Evolutionary conservation across 805 yeast genomes (phyloP).

Genomic region (Metschnikowia borealis): DNA sequence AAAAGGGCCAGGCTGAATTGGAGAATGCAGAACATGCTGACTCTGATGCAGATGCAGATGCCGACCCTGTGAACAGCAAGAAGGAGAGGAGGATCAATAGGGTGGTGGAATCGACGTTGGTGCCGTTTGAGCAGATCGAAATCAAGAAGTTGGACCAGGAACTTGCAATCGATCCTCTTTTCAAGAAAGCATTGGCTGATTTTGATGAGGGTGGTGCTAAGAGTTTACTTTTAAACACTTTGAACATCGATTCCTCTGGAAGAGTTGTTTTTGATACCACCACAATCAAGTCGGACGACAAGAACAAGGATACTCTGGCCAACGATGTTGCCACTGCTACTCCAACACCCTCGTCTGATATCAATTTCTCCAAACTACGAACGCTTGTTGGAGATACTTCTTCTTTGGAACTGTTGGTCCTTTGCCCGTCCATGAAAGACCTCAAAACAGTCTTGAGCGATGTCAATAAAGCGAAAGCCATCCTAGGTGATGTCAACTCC

Average conservation of each 20-base stretch:
- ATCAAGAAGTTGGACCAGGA: conserved; percentile 61
- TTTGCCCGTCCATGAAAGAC: conserved; percentile 72
- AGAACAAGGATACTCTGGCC: conserved; percentile 6
- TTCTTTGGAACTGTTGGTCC: conserved; percentile 25
- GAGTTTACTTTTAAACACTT: conserved; percentile 59
- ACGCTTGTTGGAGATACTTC: conserved; percentile 21
- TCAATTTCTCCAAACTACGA: conserved; percentile 21
- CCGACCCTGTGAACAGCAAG: conserved; percentile 17
- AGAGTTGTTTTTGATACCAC: conserved; percentile 67
- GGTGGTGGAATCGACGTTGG: conserved; percentile 20
- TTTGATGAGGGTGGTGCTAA: conserved; percentile 84
- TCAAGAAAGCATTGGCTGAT: conserved; percentile 69
- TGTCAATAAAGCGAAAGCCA: conserved; percentile 47
- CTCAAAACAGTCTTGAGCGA: conserved; percentile 57
- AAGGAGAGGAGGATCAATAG: conserved; percentile 19
- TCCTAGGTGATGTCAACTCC: conserved; percentile 38
- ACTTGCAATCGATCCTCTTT: conserved; percentile 65
- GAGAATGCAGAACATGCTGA: conserved; percentile 22
- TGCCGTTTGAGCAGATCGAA: conserved; percentile 44
- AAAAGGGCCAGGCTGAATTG: conserved; percentile 22
- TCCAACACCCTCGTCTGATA: conserved; percentile 3
- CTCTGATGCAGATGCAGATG: conserved; percentile 20
- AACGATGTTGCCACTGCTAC: background rate
- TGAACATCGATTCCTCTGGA: conserved; percentile 49
- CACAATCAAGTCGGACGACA: conserved; percentile 19